These are phyloP conservation scores for Diaporthe longicolla DNA, from an alignment of 2,329 filamentous ascomycete species.

Conservation along the genomic window DNA sequence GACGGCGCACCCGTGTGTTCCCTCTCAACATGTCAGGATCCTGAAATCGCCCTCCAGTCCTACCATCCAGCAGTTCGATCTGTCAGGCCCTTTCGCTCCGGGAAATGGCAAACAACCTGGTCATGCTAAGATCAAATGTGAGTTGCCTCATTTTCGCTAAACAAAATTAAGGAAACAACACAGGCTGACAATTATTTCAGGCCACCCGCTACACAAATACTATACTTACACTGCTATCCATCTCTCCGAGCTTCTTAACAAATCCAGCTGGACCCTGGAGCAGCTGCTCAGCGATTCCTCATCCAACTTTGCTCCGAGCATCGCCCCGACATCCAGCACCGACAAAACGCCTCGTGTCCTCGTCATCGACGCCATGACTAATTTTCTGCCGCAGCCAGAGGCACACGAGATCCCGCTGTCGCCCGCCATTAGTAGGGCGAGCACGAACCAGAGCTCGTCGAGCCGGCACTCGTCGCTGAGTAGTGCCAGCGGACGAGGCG, in stretches of 20 bases:
- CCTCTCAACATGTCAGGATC: conserved; percentile 69
- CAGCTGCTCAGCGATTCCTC: conserved; percentile 59
- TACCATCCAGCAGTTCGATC: conserved; percentile 70
- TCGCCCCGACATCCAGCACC: conserved; percentile 49
- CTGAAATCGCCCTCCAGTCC: conserved; percentile 72
- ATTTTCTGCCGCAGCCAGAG: conserved; percentile 59
- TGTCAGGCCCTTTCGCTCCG: conserved; percentile 59
- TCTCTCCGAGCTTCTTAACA: conserved; percentile 68
- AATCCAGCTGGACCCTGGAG: conserved; percentile 60
- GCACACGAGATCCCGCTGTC: conserved; percentile 64
- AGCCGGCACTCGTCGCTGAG: conserved; percentile 42
- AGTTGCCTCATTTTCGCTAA: conserved; percentile 38
- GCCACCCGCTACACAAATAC: conserved; percentile 74
- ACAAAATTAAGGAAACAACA: neutral
- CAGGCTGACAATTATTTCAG: conserved; percentile 51
- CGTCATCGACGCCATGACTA: conserved; percentile 75
- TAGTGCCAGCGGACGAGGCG: conserved; percentile 26
- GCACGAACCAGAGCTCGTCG: conserved; percentile 43
- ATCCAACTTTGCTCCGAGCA: conserved; percentile 51
- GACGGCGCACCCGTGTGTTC: conserved; percentile 75
- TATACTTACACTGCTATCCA: conserved; percentile 73
- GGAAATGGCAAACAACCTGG: conserved; percentile 59
- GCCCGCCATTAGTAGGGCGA: conserved; percentile 59
- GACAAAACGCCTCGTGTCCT: conserved; percentile 61
- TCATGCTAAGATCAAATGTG: conserved; percentile 64